A percentile compares a stretch with the other conserved stretches of the same genome.
Evolutionary conservation across 1,284 basidiomycete genomes (phyloP).

Genomic region (Schizophyllum amplum): DNA sequence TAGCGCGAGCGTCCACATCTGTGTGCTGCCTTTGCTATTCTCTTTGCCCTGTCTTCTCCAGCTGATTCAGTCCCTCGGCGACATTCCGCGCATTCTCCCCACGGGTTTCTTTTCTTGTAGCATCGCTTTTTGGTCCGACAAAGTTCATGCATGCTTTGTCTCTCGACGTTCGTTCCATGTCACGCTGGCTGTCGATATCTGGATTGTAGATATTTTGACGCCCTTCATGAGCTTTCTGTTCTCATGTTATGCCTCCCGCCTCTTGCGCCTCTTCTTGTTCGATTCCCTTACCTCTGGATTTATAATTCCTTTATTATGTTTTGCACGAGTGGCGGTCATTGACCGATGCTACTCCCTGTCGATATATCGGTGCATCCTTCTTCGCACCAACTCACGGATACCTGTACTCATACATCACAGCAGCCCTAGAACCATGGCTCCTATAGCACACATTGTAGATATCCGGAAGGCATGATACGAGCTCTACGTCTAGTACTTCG

Average conservation of each 20-base stretch:
- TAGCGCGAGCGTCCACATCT: slow-evolving; percentile 1
- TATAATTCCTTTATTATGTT: neutral
- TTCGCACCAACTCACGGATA: neutral
- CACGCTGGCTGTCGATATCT: neutral
- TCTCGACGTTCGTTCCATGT: neutral
- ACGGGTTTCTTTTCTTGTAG: too few relatives aligned
- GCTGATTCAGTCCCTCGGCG: too few relatives aligned
- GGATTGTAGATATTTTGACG: neutral
- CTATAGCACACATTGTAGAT: neutral
- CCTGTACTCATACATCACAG: neutral
- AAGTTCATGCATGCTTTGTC: neutral
- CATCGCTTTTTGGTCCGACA: too few relatives aligned
- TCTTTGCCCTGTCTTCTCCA: neutral
- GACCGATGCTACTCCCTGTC: neutral
- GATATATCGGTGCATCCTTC: too few relatives aligned
- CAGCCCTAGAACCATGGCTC: neutral
- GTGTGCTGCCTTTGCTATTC: neutral
- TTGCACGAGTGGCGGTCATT: neutral
- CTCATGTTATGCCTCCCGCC: neutral
- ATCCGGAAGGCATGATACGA: neutral
- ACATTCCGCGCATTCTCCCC: too few relatives aligned
- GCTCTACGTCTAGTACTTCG: neutral
- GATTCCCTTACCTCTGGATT: neutral
- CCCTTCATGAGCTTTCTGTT: neutral
- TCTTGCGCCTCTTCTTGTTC: neutral